Percentiles rank a stretch among this genome's conserved stretches.
Evolutionary conservation across 352 stramenopile genomes (phyloP).

Genomic region (Globisporangium rhizosaccharum): DNA sequence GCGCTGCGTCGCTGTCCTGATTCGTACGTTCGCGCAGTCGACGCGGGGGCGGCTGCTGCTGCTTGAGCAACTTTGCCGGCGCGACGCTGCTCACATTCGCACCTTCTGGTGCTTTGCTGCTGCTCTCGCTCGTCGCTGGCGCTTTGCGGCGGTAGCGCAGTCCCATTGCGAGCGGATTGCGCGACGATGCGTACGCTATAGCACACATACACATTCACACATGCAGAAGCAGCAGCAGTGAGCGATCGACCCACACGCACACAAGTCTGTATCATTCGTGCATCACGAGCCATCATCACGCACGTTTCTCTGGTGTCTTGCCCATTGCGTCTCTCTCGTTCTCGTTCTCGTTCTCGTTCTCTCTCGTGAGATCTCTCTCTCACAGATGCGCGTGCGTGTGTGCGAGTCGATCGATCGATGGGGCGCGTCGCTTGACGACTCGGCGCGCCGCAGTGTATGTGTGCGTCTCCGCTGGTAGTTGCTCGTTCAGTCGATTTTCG

Average conservation of each 20-base stretch:
- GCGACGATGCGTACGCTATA: conserved; percentile 7
- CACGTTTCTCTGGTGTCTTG: conserved; percentile 44
- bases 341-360: neutral
- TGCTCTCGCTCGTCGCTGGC: conserved; percentile 22
- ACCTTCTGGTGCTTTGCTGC: too few species aligned
- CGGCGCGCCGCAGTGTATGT: too few species aligned
- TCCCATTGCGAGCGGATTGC: conserved; percentile 7
- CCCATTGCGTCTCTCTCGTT: conserved; percentile 21
- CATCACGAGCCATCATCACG: neutral
- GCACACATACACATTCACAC: neutral
- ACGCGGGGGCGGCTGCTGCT: conserved; percentile 1
- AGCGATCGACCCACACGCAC: neutral
- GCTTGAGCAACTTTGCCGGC: conserved; percentile 8
- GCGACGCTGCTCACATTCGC: conserved; percentile 1
- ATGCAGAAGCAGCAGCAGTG: neutral
- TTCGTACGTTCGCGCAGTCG: neutral
- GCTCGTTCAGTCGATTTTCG: too few species aligned
- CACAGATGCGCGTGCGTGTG: neutral
- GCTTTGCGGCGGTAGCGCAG: conserved; percentile 57
- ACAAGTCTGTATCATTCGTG: neutral
- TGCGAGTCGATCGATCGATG: too few species aligned
- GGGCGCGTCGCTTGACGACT: too few species aligned
- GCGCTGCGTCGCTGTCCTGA: neutral
- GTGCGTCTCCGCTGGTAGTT: too few species aligned
- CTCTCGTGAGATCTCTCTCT: neutral